A percentile compares a stretch with the other conserved stretches of the same genome.
Evolutionary conservation across 208 protist genomes (phyloP).

Genomic region (Crithidia fasciculata): DNA sequence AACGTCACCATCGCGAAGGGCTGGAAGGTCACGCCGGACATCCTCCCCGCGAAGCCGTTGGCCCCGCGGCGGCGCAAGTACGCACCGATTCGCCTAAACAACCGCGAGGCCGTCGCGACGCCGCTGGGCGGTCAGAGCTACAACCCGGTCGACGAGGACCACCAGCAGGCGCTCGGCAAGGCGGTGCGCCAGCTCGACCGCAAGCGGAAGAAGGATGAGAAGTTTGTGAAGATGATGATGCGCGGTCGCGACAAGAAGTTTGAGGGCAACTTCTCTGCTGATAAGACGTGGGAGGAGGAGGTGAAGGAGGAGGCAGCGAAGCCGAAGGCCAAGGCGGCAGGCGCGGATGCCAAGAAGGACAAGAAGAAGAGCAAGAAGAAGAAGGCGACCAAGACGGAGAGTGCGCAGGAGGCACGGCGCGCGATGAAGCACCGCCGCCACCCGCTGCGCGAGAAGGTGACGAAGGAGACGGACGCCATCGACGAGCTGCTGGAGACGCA

Average conservation of each 20-base stretch:
- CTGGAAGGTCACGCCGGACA: constrained; percentile 70
- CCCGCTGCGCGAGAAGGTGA: constrained; percentile 60
- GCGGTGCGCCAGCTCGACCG: constrained; percentile 69
- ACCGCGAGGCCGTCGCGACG: constrained; percentile 72
- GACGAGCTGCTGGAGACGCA: constrained; percentile 59
- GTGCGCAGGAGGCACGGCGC: constrained; percentile 38
- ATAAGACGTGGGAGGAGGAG: constrained; percentile 87
- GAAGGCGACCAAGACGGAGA: constrained; percentile 34
- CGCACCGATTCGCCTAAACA: constrained; percentile 73
- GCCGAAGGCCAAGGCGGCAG: neutral
- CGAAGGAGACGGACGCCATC: constrained; percentile 59
- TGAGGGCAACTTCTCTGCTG: constrained; percentile 61
- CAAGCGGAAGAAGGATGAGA: constrained; percentile 68
- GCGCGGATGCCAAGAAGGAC: constrained; percentile 1
- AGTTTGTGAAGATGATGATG: constrained; percentile 77
- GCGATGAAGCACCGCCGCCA: constrained; percentile 79
- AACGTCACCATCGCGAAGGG: constrained; percentile 51
- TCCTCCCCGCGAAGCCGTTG: constrained; percentile 54
- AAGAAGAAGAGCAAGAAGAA: constrained; percentile 41
- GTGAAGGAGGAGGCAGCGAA: constrained; percentile 46
- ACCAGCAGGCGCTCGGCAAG: constrained; percentile 70
- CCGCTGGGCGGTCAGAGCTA: constrained; percentile 87
- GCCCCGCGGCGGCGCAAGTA: constrained; percentile 84
- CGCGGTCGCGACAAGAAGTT: constrained; percentile 51
- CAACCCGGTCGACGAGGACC: constrained; percentile 79